Percentiles rank a stretch among this genome's conserved stretches.
phyloP scores from a whole-genome alignment of 345 rosid species.

The Kernera saxatilis region DNA sequence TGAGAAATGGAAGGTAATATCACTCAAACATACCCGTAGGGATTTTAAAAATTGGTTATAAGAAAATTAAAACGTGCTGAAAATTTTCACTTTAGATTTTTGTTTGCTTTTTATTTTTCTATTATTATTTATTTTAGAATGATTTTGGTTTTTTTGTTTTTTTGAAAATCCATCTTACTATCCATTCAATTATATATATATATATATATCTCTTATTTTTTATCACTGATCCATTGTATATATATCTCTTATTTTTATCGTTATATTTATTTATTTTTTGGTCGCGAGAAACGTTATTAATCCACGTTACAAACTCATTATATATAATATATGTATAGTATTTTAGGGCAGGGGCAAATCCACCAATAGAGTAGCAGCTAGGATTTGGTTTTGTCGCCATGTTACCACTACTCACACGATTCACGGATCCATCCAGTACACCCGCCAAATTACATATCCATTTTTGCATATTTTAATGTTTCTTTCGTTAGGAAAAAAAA shows the following conservation, averaged over 20 bases:
- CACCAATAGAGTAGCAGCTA: constrained; percentile 10
- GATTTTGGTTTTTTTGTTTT: not conserved
- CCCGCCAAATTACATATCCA: not conserved
- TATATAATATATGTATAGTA: not conserved
- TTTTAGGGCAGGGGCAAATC: constrained; percentile 17
- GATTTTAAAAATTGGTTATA: not conserved
- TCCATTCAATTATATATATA: too few relatives aligned
- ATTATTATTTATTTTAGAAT: not conserved
- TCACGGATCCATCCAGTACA: constrained; percentile 1
- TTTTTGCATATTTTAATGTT: not conserved
- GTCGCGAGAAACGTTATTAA: not conserved
- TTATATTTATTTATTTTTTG: too few relatives aligned
- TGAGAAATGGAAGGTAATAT: not conserved
- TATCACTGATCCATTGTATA: too few relatives aligned
- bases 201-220: too few relatives aligned
- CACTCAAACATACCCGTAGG: not conserved
- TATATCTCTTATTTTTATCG: too few relatives aligned
- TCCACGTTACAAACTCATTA: not conserved
- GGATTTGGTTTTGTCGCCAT: constrained; percentile 25
- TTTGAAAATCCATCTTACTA: too few relatives aligned
- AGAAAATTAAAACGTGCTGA: not conserved
- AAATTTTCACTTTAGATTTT: not conserved
- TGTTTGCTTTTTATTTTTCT: not conserved
- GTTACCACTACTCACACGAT: constrained; percentile 18
- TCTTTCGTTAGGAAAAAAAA: not conserved